These are phyloP conservation scores for Rehmannia glutinosa DNA, from an alignment of 257 asterid species.

Conservation along the genomic window DNA sequence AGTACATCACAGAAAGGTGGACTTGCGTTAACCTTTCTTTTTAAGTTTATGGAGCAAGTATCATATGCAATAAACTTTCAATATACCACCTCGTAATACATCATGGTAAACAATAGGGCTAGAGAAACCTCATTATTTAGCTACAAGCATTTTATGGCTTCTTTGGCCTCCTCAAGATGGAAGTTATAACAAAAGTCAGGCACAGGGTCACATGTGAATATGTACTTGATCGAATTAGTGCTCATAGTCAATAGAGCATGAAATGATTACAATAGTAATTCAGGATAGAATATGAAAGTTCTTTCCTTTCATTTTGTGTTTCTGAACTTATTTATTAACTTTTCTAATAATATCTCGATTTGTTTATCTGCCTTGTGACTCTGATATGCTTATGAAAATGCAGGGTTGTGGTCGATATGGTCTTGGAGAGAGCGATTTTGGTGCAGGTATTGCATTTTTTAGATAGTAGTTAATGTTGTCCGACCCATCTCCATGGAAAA, in stretches of 20 bases:
- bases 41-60: constrained; percentile 1
- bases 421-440: constrained; percentile 45
- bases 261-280: not conserved
- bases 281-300: not conserved
- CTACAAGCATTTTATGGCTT: not conserved
- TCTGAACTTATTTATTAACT: not conserved
- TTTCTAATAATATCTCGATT: not conserved
- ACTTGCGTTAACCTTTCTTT: not conserved
- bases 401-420: constrained; percentile 84
- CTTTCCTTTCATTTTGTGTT: not conserved
- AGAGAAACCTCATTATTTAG: not conserved
- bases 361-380: constrained; percentile 10
- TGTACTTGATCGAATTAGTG: not conserved
- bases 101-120: not conserved
- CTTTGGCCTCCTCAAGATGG: constrained; percentile 7
- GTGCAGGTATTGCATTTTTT: constrained; percentile 53
- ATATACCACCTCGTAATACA: not conserved
- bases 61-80: not conserved
- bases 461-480: constrained; percentile 10
- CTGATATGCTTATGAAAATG: constrained; percentile 1
- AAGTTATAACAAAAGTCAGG: not conserved
- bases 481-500: not conserved
- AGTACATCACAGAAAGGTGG: not conserved
- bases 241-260: not conserved
- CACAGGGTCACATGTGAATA: not conserved